These are phyloP conservation scores for Daldinia concentrica DNA, from an alignment of 495 filamentous ascomycete genomes.

Conservation along the genomic window DNA sequence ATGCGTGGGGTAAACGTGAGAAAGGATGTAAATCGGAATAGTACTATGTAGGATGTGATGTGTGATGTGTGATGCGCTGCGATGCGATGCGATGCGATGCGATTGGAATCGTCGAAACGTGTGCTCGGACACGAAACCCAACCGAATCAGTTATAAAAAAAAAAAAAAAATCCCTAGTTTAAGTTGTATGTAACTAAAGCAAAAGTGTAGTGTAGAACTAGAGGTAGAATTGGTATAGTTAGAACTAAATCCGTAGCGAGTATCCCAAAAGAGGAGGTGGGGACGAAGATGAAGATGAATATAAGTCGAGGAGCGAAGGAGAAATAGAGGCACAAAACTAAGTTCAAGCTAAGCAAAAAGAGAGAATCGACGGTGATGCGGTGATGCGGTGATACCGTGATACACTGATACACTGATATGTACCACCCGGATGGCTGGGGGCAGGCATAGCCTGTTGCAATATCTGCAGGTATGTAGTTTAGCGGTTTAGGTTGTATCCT, in stretches of 20 bases:
- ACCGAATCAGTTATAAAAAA: slow-evolving; percentile 3
- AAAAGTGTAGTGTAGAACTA: background rate
- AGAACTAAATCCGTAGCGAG: slow-evolving; percentile 20
- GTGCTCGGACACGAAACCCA: slow-evolving; percentile 41
- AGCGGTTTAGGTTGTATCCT: too few species aligned
- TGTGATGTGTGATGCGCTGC: slow-evolving; percentile 9
- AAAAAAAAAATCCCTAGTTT: background rate
- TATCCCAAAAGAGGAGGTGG: slow-evolving; percentile 28
- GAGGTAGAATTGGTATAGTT: slow-evolving; percentile 4
- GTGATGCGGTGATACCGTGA: background rate
- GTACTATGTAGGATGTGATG: background rate
- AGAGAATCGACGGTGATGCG: background rate
- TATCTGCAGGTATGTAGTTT: background rate
- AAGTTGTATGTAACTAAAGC: background rate
- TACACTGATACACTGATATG: background rate
- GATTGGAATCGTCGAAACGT: slow-evolving; percentile 36
- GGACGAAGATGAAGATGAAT: background rate
- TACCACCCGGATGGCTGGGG: slow-evolving; percentile 25
- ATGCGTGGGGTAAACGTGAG: background rate
- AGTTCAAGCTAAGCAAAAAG: background rate
- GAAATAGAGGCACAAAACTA: background rate
- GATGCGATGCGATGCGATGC: too few species aligned
- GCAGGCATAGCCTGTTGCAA: slow-evolving; percentile 7
- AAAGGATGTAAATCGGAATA: slow-evolving; percentile 2
- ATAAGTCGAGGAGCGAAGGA: background rate